Evolutionary conservation across 306 rosid species (phyloP).

Genomic region (Hylodesmum podocarpum): DNA sequence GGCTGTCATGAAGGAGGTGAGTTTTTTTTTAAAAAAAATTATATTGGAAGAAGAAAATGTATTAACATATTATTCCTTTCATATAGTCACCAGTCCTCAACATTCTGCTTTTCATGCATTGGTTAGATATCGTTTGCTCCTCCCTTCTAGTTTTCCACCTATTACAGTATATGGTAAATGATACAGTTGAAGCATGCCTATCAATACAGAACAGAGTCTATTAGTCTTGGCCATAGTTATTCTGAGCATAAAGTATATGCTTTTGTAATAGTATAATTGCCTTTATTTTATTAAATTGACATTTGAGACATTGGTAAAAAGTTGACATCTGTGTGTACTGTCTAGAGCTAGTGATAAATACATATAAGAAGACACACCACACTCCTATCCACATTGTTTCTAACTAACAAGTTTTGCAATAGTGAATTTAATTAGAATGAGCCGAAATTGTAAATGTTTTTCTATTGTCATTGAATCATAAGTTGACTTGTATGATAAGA

Average conservation of each 20-base stretch:
- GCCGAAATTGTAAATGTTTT: neutral
- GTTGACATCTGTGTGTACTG: neutral
- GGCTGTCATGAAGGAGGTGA: slow-evolving; percentile 86
- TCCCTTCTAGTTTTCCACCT: neutral
- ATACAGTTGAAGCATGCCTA: neutral
- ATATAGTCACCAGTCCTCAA: neutral
- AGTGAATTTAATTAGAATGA: neutral
- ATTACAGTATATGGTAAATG: neutral
- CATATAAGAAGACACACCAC: neutral
- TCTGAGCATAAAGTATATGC: slow-evolving; percentile 6
- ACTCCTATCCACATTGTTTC: neutral
- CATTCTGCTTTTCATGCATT: slow-evolving; percentile 2
- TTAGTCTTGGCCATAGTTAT: neutral
- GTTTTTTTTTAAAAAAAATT: slow-evolving; percentile 23
- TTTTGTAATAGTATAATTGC: neutral
- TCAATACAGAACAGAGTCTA: neutral
- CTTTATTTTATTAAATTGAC: neutral
- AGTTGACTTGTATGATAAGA: neutral
- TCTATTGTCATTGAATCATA: neutral
- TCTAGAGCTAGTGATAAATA: neutral
- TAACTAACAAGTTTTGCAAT: neutral
- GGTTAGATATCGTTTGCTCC: neutral
- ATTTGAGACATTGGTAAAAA: neutral
- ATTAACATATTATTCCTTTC: neutral
- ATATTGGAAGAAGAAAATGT: neutral